Evolutionary conservation across 106 monocot species (phyloP).

Genomic region (Apostasia ramifera): DNA sequence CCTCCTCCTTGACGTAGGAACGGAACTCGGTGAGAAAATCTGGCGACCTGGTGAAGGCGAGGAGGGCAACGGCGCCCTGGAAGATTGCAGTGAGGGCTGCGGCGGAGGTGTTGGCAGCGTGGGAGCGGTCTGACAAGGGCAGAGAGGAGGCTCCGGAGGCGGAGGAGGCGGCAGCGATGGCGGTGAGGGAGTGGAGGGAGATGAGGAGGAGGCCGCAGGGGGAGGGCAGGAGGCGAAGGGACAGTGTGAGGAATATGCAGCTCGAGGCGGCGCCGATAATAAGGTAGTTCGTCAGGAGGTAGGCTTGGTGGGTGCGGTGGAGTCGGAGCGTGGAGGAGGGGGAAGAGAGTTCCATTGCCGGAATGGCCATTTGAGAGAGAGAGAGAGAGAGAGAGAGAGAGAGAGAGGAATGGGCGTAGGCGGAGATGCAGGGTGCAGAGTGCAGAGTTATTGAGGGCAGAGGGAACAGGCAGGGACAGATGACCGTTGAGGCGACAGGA

Average conservation of each 20-base stretch:
- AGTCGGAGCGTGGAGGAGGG: not conserved
- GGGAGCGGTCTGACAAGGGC: conserved; percentile 30
- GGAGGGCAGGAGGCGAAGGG: conserved; percentile 68
- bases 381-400: not conserved
- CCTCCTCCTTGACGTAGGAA: conserved; percentile 64
- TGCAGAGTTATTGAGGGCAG: too few species aligned
- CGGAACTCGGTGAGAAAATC: conserved; percentile 43
- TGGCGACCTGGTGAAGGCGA: conserved; percentile 54
- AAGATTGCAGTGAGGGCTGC: conserved; percentile 83
- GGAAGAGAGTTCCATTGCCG: not conserved
- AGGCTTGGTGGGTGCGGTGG: conserved; percentile 57
- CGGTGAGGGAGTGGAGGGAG: conserved; percentile 50
- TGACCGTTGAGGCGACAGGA: not conserved
- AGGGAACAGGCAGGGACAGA: too few species aligned
- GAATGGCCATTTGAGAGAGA: not conserved
- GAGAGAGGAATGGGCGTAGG: not conserved
- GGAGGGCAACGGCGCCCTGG: conserved; percentile 79
- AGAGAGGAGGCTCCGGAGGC: conserved; percentile 23
- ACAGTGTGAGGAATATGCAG: conserved; percentile 73
- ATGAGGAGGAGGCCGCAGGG: conserved; percentile 54
- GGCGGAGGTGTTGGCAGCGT: conserved; percentile 71
- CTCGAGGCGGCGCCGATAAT: conserved; percentile 59
- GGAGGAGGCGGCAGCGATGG: conserved; percentile 34
- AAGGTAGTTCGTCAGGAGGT: conserved; percentile 70
- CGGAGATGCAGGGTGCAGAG: not conserved